Base-by-base conservation (phyloP, 805 yeast species). In the Cyberlindnera americana region DNA sequence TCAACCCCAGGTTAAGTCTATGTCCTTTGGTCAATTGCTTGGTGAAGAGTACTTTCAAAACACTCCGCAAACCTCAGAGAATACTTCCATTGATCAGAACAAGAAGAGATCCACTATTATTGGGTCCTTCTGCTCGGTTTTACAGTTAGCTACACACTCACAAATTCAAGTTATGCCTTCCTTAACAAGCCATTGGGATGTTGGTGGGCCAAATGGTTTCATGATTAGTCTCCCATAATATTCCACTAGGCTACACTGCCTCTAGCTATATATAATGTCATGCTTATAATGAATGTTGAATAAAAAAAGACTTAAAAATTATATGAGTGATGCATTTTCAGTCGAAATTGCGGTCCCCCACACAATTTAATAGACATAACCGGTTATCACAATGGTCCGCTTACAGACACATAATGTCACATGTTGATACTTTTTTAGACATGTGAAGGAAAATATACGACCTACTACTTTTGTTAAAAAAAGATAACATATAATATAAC, bases 111-210 rank as follows among this genome's bases (percentile, higher is more conserved):
- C 47, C 4, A 41, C 48, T 11, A 33, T 52, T 25, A 57, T 46
- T n/a, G 51, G 48, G 19, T 52, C 60, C 2, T 55, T 57, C 36
- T 55, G 54, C 38, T 57, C 54, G 15, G 44, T 57, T 3, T 37
- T 57, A 25, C 61, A 57, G 38, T 31, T 55, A 25, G 37, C 56
- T 6, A 54, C 58, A 2, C 45, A 52, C 18, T 47, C 47, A 2
- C 42, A 50, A 28, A 21, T 54, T 26, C 34, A 27, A 1, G 37
- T 54, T 19, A 21, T 6, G 18, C 8, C 3, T 17, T n/a, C 15
- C n/a, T 19, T n/a, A 35, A 37, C 12, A 2, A n/a, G 33, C 4
- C 27, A 15, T 6, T 51, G 42, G 37, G 19, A 40, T 10, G 17
- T 50, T 5, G 31, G 42, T 19, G 32, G 35, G 7, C 41, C 50